A percentile compares a stretch with the other conserved stretches of the same genome.
These are phyloP conservation scores for Candida quercuum DNA, from an alignment of 805 yeast genomes.

Conservation along the genomic window DNA sequence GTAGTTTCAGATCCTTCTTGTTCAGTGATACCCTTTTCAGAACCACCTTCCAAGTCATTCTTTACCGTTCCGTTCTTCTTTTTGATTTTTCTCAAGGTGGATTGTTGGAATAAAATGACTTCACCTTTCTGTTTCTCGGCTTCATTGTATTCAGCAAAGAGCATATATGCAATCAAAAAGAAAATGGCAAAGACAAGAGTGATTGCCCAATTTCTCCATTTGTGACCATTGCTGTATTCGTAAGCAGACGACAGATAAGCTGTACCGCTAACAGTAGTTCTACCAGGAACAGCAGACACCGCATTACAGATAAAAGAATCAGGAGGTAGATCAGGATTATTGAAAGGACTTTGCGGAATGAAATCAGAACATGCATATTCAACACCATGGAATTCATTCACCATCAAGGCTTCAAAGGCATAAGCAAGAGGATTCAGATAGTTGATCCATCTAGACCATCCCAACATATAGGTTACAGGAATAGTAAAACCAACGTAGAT, in stretches of 20 bases:
- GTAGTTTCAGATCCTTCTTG: conserved; percentile 25
- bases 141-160: conserved; percentile 43
- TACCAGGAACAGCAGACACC: conserved; percentile 47
- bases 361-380: conserved; percentile 29
- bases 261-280: conserved; percentile 38
- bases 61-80: conserved; percentile 23
- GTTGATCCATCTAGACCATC: conserved; percentile 60
- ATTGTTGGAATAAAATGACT: conserved; percentile 45
- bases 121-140: conserved; percentile 61
- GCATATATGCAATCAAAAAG: conserved; percentile 44
- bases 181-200: conserved; percentile 43
- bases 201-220: conserved; percentile 65
- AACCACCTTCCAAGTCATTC: conserved; percentile 20
- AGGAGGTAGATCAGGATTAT: conserved; percentile 22
- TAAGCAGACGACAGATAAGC: conserved; percentile 36
- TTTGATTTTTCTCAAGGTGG: conserved; percentile 33
- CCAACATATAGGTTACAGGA: conserved; percentile 47
- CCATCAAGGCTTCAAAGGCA: conserved; percentile 50
- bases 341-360: conserved; percentile 40
- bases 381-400: conserved; percentile 45
- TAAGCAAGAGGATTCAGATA: conserved; percentile 52
- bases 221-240: conserved; percentile 37
- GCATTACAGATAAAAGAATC: conserved; percentile 38
- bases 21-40: neutral
- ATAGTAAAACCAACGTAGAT: conserved; percentile 51